These are phyloP conservation scores for Fusarium sp. DNA, from an alignment of 2,329 filamentous ascomycete genomes.

Conservation along the genomic window DNA sequence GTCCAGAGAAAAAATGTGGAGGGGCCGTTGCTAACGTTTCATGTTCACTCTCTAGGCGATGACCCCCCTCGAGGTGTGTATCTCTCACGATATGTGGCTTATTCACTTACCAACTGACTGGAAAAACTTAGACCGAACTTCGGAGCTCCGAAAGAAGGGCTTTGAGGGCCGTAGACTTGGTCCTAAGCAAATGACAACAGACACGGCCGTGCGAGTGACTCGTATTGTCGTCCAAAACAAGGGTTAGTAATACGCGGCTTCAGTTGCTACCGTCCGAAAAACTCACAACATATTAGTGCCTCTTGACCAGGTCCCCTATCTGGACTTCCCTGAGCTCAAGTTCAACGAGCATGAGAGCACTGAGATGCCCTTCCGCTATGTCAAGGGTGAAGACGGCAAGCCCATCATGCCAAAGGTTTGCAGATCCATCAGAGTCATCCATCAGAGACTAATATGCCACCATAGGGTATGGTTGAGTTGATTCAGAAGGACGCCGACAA, in stretches of 20 bases:
- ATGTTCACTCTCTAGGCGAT: conserved; percentile 70
- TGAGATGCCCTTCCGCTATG: conserved; percentile 98
- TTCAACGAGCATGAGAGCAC: conserved; percentile 94
- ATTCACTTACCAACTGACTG: conserved; percentile 21
- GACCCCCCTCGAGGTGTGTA: conserved; percentile 87
- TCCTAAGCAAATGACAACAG: conserved; percentile 97
- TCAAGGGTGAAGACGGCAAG: conserved; percentile 76
- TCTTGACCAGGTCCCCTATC: conserved; percentile 80
- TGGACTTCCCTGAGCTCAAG: conserved; percentile 89
- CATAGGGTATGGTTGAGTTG: conserved; percentile 90
- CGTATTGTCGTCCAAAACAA: conserved; percentile 87
- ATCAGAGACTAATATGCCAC: conserved; percentile 39
- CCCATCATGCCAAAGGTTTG: conserved; percentile 90
- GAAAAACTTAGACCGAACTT: conserved; percentile 78
- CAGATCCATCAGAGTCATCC: background rate
- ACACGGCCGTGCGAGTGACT: conserved; percentile 94
- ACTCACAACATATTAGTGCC: conserved; percentile 65
- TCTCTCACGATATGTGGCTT: conserved; percentile 1
- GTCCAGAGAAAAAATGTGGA: background rate
- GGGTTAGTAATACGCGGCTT: conserved; percentile 63
- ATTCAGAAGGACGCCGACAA: conserved; percentile 96
- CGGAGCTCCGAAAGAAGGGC: conserved; percentile 93
- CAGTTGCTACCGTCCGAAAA: background rate
- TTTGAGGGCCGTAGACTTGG: conserved; percentile 89
- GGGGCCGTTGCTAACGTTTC: conserved; percentile 25